Evolutionary conservation across 495 filamentous ascomycete species (phyloP).

Genomic region (Podospora fimiseda): DNA sequence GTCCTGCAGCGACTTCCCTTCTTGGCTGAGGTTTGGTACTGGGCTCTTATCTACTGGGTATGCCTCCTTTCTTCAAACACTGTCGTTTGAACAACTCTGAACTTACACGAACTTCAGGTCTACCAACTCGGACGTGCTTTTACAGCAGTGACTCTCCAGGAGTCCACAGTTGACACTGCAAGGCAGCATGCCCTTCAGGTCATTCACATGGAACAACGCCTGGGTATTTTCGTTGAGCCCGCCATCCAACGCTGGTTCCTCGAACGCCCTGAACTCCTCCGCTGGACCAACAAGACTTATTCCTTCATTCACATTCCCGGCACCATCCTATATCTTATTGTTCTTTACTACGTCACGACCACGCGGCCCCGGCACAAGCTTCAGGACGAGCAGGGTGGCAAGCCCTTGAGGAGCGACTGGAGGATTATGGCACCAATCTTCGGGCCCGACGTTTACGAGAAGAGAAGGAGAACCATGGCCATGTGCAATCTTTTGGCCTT

Average conservation of each 20-base stretch:
- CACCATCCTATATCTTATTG: conserved; percentile 61
- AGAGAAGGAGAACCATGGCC: conserved; percentile 56
- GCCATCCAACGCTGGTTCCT: conserved; percentile 54
- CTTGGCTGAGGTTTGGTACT: conserved; percentile 75
- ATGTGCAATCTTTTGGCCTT: conserved; percentile 73
- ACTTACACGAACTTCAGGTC: conserved; percentile 12
- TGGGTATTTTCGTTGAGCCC: conserved; percentile 58
- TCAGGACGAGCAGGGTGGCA: conserved; percentile 26
- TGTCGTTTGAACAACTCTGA: neutral
- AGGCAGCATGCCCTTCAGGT: conserved; percentile 52
- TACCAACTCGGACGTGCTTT: conserved; percentile 33
- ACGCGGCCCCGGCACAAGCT: conserved; percentile 36
- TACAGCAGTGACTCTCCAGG: conserved; percentile 54
- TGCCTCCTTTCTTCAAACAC: conserved; percentile 35
- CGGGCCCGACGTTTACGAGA: conserved; percentile 24
- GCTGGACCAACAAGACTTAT: conserved; percentile 57
- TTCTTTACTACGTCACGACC: conserved; percentile 61
- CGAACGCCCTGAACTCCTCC: conserved; percentile 20
- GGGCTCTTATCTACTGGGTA: conserved; percentile 64
- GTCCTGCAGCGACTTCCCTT: conserved; percentile 66
- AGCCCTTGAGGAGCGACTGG: conserved; percentile 29
- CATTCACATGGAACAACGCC: conserved; percentile 52
- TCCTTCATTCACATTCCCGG: conserved; percentile 80
- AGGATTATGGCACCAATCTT: conserved; percentile 40
- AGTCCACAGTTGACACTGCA: conserved; percentile 44